Base-by-base conservation (phyloP, 139 green algal species). In the Pleodorina starrii region DNA sequence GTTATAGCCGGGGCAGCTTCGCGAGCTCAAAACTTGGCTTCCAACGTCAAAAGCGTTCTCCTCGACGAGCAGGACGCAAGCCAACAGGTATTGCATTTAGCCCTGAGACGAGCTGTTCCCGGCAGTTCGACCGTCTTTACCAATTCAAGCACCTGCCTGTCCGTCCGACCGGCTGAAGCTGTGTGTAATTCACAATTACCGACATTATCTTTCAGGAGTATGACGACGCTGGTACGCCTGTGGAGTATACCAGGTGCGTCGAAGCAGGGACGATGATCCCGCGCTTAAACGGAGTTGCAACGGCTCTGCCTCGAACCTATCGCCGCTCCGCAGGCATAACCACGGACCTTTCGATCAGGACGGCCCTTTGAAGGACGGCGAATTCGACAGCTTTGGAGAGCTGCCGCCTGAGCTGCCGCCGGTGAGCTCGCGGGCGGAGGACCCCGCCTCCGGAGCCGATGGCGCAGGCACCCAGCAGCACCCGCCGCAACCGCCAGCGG, bases 41-140 rank as follows among this genome's bases (percentile, higher is more conserved):
- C 78, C 17, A 85, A 85, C 35, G 78, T 85, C 7, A 85, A 85
- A 60, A 85, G 42, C 38, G 78, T 38, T 17, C 54, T 85, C 2
- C 54, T 85, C 0, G 78, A 85, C 42, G 78, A 85, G 6, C 46
- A 54, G 54, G 78, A 85, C 3, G 36, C 19, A 73, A 38, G 35
- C 35, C 12, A 38, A 6, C 63, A 73, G 63, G 63, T 73, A 35
- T 4, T 12, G 54, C 54, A 66, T 66, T 21, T 66, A 21, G 54
- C 5, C 54, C n/a, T n/a, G n/a, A n/a, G n/a, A n/a, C n/a, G n/a
- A n/a, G n/a, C n/a, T n/a, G n/a, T n/a, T n/a, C n/a, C n/a, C n/a
- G n/a, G n/a, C n/a, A n/a, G n/a, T n/a, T n/a, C n/a, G n/a, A n/a
- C n/a, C n/a, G n/a, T n/a, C n/a, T n/a, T n/a, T n/a, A n/a, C n/a